A percentile compares a stretch with the other conserved stretches of the same genome.
Conservation (phyloP, 495 filamentous ascomycete species). For the Aspergillus ellipticus region DNA sequence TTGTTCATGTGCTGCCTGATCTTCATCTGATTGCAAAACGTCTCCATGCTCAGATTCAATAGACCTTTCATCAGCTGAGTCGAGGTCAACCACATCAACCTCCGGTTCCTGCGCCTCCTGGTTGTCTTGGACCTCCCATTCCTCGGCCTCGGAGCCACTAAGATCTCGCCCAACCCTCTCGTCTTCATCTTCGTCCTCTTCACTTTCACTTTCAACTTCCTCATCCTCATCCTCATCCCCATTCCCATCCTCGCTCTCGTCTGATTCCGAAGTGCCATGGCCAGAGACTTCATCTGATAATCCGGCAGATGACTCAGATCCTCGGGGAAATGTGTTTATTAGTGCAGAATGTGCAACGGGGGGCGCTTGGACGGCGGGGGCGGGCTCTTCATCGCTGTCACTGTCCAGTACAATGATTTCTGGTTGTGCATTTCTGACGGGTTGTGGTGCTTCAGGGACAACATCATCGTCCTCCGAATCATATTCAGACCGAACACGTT, state of each 20-base stretch:
- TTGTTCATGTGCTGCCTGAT: slow-evolving; percentile 1
- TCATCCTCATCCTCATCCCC: not conserved
- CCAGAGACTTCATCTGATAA: not conserved
- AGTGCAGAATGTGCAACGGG: not conserved
- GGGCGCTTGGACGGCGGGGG: slow-evolving; percentile 8
- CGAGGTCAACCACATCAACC: slow-evolving; percentile 2
- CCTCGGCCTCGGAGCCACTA: not conserved
- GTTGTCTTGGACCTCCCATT: not conserved
- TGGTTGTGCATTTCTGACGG: slow-evolving; percentile 17
- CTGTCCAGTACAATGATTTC: slow-evolving; percentile 44
- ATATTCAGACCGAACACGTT: slow-evolving; percentile 9
- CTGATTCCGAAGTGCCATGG: not conserved
- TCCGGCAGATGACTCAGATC: not conserved
- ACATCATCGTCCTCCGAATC: slow-evolving; percentile 10
- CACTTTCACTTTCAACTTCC: slow-evolving; percentile 3
- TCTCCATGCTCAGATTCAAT: not conserved
- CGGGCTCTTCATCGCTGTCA: slow-evolving; percentile 40
- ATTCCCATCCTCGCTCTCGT: slow-evolving; percentile 4
- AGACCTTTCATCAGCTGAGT: slow-evolving; percentile 4
- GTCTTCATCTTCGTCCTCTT: not conserved
- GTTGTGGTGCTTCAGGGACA: slow-evolving; percentile 2
- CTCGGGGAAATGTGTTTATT: not conserved
- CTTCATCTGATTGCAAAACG: not conserved
- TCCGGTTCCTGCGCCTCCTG: slow-evolving; percentile 8
- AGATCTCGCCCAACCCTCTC: not conserved